A percentile compares a stretch with the other conserved stretches of the same genome.
Evolutionary conservation across 2,329 filamentous ascomycete species (phyloP).

Genomic region (Esteya vermicola): DNA sequence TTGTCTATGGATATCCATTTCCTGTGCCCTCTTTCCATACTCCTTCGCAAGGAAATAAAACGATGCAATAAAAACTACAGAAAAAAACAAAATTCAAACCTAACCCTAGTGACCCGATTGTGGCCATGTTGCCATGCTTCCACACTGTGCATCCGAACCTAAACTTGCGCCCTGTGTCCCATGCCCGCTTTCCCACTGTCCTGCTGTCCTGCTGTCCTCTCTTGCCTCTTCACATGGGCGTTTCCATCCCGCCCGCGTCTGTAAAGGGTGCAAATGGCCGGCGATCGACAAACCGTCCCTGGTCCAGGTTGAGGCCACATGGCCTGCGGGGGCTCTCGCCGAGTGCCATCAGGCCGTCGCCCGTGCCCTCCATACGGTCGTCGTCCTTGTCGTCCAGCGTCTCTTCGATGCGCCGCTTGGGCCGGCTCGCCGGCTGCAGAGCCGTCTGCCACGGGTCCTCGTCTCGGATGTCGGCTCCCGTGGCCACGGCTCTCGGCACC

Average conservation of each 20-base stretch:
- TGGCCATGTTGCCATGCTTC: too few species aligned
- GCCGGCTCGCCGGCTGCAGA: background rate
- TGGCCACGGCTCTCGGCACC: too few species aligned
- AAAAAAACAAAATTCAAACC: background rate
- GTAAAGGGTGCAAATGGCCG: slow-evolving; percentile 16
- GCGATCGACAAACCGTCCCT: slow-evolving; percentile 16
- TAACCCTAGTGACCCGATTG: too few species aligned
- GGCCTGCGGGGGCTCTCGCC: slow-evolving; percentile 2
- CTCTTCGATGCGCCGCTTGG: slow-evolving; percentile 13
- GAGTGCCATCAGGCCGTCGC: background rate
- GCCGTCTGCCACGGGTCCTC: background rate
- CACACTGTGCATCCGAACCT: too few species aligned
- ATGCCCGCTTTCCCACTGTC: too few species aligned
- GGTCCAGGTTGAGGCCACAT: slow-evolving; percentile 12
- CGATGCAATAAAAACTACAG: background rate
- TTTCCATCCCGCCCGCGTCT: slow-evolving; percentile 5
- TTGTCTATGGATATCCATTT: too few species aligned
- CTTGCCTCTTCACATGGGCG: too few species aligned
- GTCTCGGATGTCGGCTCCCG: background rate
- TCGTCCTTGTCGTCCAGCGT: slow-evolving; percentile 15
- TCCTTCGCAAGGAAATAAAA: background rate
- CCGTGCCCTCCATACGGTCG: slow-evolving; percentile 6
- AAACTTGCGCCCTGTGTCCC: too few species aligned
- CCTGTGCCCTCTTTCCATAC: too few species aligned
- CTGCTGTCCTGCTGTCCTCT: too few species aligned